Base-by-base conservation (phyloP, 768 basidiomycete genomes). In the Mycena alexandri region DNA sequence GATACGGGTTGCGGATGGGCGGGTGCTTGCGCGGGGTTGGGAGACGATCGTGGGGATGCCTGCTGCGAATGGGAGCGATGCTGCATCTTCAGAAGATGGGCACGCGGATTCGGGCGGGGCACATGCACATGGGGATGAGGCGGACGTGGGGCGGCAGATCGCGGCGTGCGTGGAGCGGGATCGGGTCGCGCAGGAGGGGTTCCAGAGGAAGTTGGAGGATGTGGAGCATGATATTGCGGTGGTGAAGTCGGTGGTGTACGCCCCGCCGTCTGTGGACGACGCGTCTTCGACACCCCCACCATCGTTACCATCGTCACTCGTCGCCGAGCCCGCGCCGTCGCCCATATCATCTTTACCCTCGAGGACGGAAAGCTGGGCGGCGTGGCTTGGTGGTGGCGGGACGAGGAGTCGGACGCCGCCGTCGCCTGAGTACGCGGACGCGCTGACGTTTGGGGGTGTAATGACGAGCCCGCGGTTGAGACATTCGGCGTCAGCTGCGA, bases 191-290 rank as follows among this genome's bases (percentile, higher is more conserved):
- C 70, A 77, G 56, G 81, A 81, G 24, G 80, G 72, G 41, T 89
- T 94, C 68, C 72, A 74, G 54, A 80, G 79, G 46, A 94, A 93
- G 76, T 75, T 93, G 63, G 89, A 86, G 22, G 90, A 94, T 71
- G 83, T 93, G 21, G 83, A 92, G 67, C 91, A 94, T 67, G 93
- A 95, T 74, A 88, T 94, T 48, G 90, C 90, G 0, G 82, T 83
- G 8, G 78, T 94, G 65, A 93, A 93, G 75, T 81, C 82, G 33
- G 67, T 42, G 4, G 54, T 68, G 48, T 68, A 68, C 25, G 61
- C 61, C 13, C 67, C 67, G 54, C 65, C 65, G 21, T 54, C 65
- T 22, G 33, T 38, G 61, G 61, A 52, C 24, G 50, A 17, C 12
- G 29, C 47, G 22, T 36, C 55, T 8, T 33, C 25, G 56, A 29